Percentiles rank a stretch among this genome's conserved stretches.
Conservation (phyloP, 805 yeast genomes). For the Ogataea glucozyma region DNA sequence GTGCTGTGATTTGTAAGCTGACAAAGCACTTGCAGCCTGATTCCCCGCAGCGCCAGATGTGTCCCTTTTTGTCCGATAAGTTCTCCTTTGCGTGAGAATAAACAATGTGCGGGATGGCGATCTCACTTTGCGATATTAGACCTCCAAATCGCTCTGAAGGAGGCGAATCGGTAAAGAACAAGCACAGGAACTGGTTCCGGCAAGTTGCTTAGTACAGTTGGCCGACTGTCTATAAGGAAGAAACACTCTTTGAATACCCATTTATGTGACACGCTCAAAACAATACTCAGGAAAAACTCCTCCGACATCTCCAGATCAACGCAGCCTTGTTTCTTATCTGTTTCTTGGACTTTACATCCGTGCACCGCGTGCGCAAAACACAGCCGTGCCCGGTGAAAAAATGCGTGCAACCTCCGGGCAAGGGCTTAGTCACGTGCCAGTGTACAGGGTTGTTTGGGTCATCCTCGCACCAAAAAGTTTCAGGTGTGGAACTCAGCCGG, state of each 20-base stretch:
- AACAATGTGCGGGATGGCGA: too few relatives aligned
- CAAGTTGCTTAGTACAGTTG: too few relatives aligned
- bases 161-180: too few relatives aligned
- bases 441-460: neutral
- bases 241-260: too few relatives aligned
- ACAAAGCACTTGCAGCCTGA: too few relatives aligned
- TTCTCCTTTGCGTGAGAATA: constrained; percentile 1
- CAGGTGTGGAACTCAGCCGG: neutral
- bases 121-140: too few relatives aligned
- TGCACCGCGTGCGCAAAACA: constrained; percentile 1
- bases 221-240: too few relatives aligned
- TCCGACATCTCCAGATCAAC: constrained; percentile 7
- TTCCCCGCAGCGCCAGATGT: neutral
- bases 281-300: too few relatives aligned
- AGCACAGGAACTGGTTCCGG: too few relatives aligned
- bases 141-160: too few relatives aligned
- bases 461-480: neutral
- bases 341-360: neutral
- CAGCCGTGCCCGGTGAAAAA: neutral
- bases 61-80: constrained; percentile 8
- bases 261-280: constrained; percentile 1
- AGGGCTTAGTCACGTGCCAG: constrained; percentile 1
- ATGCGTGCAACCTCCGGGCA: neutral
- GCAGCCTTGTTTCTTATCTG: neutral
- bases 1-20: constrained; percentile 6